Percentiles rank a stretch among this genome's conserved stretches.
Conservation (phyloP, 164 flowering plant species). For the Amborella trichopoda region DNA sequence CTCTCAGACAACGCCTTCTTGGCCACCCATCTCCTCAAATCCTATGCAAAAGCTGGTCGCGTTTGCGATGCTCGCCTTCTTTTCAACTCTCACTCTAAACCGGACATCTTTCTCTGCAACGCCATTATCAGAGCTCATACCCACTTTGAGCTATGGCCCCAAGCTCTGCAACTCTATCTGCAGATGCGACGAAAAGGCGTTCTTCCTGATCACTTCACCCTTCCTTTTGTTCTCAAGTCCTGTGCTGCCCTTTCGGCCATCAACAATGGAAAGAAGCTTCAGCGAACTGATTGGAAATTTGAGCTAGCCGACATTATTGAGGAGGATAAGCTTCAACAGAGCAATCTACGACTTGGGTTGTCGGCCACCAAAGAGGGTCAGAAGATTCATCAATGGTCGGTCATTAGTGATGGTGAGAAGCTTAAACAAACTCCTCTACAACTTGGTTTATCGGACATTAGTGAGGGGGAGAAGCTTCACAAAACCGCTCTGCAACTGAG, state of each 20-base stretch:
- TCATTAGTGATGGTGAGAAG: too few relatives aligned
- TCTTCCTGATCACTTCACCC: slow-evolving; percentile 17
- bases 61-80: slow-evolving; percentile 6
- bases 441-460: too few relatives aligned
- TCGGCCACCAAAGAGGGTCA: too few relatives aligned
- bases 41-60: slow-evolving; percentile 16
- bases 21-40: slow-evolving; percentile 25
- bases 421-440: too few relatives aligned
- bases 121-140: slow-evolving; percentile 17
- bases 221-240: slow-evolving; percentile 22
- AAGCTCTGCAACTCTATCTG: slow-evolving; percentile 9
- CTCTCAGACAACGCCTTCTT: slow-evolving; percentile 7
- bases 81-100: slow-evolving; percentile 9
- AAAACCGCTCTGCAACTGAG: too few relatives aligned
- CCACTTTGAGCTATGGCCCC: slow-evolving; percentile 8
- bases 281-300: slow-evolving; percentile 4
- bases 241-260: slow-evolving; percentile 9
- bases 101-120: slow-evolving; percentile 16
- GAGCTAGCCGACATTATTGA: too few relatives aligned
- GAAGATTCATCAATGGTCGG: too few relatives aligned
- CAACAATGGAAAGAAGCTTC: slow-evolving; percentile 14
- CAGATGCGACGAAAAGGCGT: slow-evolving; percentile 14
- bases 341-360: too few relatives aligned
- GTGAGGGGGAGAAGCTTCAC: too few relatives aligned
- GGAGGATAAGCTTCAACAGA: too few relatives aligned